Conservation (phyloP, 2,329 filamentous ascomycete species). For the Sarocladiaceae sp. region DNA sequence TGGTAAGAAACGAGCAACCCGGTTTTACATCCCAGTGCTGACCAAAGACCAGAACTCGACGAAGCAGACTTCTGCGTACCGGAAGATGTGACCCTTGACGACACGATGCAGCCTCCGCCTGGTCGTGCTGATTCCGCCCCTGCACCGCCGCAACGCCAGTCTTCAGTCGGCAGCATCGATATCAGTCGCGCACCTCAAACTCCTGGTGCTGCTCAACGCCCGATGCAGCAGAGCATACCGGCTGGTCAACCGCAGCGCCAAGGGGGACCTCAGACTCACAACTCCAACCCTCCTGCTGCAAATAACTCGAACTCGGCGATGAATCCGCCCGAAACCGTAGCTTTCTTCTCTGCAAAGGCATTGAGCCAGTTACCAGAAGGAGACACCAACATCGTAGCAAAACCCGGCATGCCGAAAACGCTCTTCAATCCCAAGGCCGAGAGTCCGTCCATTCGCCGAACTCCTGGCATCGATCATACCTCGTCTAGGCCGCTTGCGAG, state of each 20-base stretch:
- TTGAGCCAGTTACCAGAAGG: conserved; percentile 48
- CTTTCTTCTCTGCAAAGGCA: conserved; percentile 66
- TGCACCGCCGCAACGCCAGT: conserved; percentile 24
- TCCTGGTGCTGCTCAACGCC: background rate
- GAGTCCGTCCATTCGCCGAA: conserved; percentile 82
- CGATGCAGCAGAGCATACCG: conserved; percentile 8
- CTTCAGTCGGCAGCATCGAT: background rate
- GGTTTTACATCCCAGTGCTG: background rate
- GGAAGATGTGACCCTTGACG: conserved; percentile 68
- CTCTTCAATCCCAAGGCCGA: conserved; percentile 69
- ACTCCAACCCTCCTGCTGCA: background rate
- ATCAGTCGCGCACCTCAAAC: conserved; percentile 4
- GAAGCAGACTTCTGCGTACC: conserved; percentile 68
- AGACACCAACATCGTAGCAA: background rate
- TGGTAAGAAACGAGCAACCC: conserved; percentile 25
- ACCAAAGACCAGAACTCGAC: conserved; percentile 56
- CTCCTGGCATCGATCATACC: conserved; percentile 76
- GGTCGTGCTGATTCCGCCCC: conserved; percentile 17
- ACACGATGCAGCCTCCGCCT: conserved; percentile 49
- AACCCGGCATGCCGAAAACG: conserved; percentile 26
- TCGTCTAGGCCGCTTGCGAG: conserved; percentile 66
- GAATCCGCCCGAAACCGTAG: conserved; percentile 36
- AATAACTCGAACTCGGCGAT: background rate
- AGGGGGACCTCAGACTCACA: background rate
- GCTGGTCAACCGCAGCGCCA: background rate